Conservation (phyloP, 768 basidiomycete species). For the Naganishia vishniacii region DNA sequence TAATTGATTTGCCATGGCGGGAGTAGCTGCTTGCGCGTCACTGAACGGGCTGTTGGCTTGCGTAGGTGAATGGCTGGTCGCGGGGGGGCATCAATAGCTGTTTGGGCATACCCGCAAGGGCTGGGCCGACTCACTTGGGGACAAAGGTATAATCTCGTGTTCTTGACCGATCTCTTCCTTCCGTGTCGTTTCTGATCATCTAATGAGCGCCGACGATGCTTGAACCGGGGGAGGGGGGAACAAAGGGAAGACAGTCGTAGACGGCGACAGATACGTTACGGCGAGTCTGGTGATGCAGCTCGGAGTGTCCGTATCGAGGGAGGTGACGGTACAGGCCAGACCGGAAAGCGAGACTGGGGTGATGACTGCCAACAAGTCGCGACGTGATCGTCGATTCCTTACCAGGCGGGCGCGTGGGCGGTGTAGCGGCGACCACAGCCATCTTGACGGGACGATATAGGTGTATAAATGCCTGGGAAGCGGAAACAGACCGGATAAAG, state of each 20-base stretch:
- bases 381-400: slow-evolving; percentile 16
- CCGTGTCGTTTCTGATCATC: slow-evolving; percentile 13
- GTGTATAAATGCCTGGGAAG: too few species aligned
- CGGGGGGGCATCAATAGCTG: not conserved
- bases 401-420: not conserved
- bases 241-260: too few species aligned
- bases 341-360: not conserved
- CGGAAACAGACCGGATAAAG: too few species aligned
- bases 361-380: not conserved
- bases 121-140: not conserved
- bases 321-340: too few species aligned
- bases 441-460: not conserved
- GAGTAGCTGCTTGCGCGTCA: not conserved
- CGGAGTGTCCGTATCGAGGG: not conserved
- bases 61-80: slow-evolving; percentile 8
- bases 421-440: not conserved
- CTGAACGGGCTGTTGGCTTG: slow-evolving; percentile 9
- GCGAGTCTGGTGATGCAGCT: not conserved
- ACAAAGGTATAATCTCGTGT: slow-evolving; percentile 16
- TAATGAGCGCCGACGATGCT: not conserved
- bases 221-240: not conserved
- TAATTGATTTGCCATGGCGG: slow-evolving; percentile 1
- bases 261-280: too few species aligned
- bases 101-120: not conserved
- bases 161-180: slow-evolving; percentile 8